Conservation (phyloP, 306 rosid species). For the Castanea sativa region DNA sequence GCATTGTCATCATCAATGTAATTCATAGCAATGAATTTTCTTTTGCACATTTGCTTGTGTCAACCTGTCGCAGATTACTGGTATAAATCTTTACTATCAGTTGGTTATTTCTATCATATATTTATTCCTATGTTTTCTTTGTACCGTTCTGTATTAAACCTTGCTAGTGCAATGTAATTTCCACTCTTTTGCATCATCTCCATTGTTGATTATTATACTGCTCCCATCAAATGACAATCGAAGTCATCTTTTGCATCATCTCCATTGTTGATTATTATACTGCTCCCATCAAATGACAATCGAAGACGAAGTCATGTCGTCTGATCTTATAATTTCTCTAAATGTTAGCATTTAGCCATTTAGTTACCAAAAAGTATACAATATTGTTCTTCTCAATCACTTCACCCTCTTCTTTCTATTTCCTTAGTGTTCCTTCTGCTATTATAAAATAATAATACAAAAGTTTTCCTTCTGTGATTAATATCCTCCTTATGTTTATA, state of each 20-base stretch:
- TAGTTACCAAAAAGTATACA: neutral
- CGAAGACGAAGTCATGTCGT: neutral
- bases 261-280: neutral
- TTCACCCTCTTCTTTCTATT: neutral
- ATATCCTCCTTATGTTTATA: neutral
- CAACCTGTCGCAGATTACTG: too few species aligned
- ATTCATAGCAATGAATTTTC: too few species aligned
- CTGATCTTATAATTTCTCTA: neutral
- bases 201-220: neutral
- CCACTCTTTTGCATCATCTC: neutral
- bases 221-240: neutral
- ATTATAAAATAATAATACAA: too few species aligned
- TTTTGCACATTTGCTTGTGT: too few species aligned
- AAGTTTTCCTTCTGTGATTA: neutral
- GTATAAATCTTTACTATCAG: too few species aligned
- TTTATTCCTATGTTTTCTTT: too few species aligned
- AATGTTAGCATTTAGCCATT: neutral
- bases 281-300: neutral
- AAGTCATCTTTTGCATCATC: too few species aligned
- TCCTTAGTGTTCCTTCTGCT: neutral
- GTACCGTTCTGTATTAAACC: too few species aligned
- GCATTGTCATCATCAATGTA: too few species aligned
- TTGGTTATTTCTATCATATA: too few species aligned
- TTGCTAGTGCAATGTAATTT: neutral
- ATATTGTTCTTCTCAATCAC: neutral